These are phyloP conservation scores for Sporothrix mexicana DNA, from an alignment of 2,329 filamentous ascomycete species.

Conservation along the genomic window DNA sequence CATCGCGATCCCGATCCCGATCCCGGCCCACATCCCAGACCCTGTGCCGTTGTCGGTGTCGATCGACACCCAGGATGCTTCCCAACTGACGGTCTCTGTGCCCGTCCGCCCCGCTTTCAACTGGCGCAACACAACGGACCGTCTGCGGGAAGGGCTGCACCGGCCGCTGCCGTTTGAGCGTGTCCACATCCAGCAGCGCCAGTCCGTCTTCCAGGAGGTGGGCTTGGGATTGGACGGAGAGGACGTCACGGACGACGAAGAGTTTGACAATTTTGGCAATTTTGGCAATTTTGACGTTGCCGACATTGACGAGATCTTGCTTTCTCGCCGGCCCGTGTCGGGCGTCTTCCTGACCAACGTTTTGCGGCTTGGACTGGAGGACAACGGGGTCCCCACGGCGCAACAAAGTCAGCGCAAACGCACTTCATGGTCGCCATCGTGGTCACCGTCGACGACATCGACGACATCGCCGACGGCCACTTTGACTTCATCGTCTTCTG, in stretches of 20 bases:
- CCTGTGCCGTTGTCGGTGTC: not conserved
- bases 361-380: not conserved
- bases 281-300: not conserved
- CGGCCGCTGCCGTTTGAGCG: conserved; percentile 19
- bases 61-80: not conserved
- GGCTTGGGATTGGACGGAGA: not conserved
- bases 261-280: not conserved
- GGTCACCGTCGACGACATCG: not conserved
- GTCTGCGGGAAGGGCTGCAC: conserved; percentile 8
- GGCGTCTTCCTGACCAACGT: conserved; percentile 6
- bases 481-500: not conserved
- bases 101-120: conserved; percentile 21
- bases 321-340: not conserved
- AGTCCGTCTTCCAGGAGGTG: not conserved
- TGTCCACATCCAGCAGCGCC: not conserved
- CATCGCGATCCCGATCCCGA: not conserved
- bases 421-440: not conserved
- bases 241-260: not conserved
- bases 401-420: not conserved
- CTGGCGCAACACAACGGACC: conserved; percentile 22
- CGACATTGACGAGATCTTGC: conserved; percentile 15
- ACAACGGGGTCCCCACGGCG: not conserved
- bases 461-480: not conserved
- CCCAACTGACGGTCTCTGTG: not conserved
- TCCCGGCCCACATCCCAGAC: not conserved